Conservation (phyloP, 768 basidiomycete genomes). For the Rhizopogon rudus region DNA sequence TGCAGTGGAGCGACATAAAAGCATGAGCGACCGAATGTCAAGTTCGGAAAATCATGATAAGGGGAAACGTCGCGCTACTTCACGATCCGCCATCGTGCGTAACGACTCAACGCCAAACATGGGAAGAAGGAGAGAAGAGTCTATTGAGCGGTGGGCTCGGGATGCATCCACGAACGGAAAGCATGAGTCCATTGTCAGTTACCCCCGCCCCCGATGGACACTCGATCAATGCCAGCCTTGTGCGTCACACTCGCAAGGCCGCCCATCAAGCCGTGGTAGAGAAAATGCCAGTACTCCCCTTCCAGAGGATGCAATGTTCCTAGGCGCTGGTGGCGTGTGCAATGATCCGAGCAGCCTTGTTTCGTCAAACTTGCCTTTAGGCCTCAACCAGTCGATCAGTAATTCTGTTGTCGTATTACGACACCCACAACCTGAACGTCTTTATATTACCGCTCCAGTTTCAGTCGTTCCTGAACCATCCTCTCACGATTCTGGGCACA, state of each 20-base stretch:
- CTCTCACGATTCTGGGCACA: conserved; percentile 15
- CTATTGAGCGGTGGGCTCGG: conserved; percentile 30
- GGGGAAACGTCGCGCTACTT: conserved; percentile 18
- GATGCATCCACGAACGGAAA: conserved; percentile 12
- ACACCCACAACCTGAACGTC: conserved; percentile 28
- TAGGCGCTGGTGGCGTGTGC: conserved; percentile 45
- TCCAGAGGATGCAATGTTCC: conserved; percentile 44
- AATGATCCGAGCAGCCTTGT: conserved; percentile 26
- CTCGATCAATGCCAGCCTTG: conserved; percentile 15
- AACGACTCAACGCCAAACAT: conserved; percentile 19
- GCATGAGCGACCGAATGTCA: conserved; percentile 11
- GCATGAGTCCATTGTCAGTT: conserved; percentile 15
- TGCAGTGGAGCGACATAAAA: conserved; percentile 22
- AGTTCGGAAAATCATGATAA: conserved; percentile 19
- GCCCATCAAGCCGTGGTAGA: conserved; percentile 20
- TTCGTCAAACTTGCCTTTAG: conserved; percentile 28
- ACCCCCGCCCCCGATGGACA: conserved; percentile 18
- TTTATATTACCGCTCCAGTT: conserved; percentile 14
- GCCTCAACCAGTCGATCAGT: conserved; percentile 20
- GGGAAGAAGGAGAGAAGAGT: conserved; percentile 22
- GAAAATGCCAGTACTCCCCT: conserved; percentile 17
- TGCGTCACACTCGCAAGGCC: conserved; percentile 21
- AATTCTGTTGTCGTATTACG: conserved; percentile 14
- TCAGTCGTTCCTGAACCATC: conserved; percentile 21
- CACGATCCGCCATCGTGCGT: conserved; percentile 13